A percentile compares a stretch with the other conserved stretches of the same genome.
Evolutionary conservation across 192 early-diverging fungal species (phyloP).

Genomic region (Dimargaris cristalligena): DNA sequence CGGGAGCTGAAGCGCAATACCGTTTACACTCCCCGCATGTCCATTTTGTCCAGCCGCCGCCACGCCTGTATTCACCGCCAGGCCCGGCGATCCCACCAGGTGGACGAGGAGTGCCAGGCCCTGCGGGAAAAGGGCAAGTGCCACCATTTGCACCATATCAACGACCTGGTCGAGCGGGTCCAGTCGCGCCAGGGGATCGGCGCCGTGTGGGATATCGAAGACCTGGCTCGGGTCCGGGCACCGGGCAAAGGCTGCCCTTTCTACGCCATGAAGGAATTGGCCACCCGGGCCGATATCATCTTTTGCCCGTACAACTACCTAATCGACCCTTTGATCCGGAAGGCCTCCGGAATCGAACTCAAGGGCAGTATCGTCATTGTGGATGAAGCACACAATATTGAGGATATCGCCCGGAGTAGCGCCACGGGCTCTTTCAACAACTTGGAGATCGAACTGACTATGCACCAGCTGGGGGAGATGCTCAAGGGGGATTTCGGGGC

Average conservation of each 20-base stretch:
- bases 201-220: conserved; percentile 40
- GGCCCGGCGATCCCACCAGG: conserved; percentile 15
- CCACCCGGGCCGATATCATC: conserved; percentile 30
- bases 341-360: conserved; percentile 28
- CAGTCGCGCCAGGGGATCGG: neutral
- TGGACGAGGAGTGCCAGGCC: conserved; percentile 22
- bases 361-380: conserved; percentile 32
- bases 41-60: conserved; percentile 30
- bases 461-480: conserved; percentile 20
- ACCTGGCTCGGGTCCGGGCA: conserved; percentile 26
- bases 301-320: conserved; percentile 55
- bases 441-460: conserved; percentile 17
- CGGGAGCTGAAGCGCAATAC: conserved; percentile 35
- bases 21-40: conserved; percentile 31
- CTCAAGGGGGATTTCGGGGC: conserved; percentile 9
- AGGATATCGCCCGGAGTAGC: conserved; percentile 30
- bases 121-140: conserved; percentile 4
- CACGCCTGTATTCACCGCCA: conserved; percentile 30
- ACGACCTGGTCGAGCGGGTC: conserved; percentile 9
- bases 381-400: conserved; percentile 51
- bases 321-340: conserved; percentile 36
- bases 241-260: conserved; percentile 31
- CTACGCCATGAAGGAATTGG: conserved; percentile 29
- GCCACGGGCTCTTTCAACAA: conserved; percentile 22
- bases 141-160: conserved; percentile 7